phyloP scores from a whole-genome alignment of 2,329 filamentous ascomycete species.

The Alternaria hordeiaustralica region DNA sequence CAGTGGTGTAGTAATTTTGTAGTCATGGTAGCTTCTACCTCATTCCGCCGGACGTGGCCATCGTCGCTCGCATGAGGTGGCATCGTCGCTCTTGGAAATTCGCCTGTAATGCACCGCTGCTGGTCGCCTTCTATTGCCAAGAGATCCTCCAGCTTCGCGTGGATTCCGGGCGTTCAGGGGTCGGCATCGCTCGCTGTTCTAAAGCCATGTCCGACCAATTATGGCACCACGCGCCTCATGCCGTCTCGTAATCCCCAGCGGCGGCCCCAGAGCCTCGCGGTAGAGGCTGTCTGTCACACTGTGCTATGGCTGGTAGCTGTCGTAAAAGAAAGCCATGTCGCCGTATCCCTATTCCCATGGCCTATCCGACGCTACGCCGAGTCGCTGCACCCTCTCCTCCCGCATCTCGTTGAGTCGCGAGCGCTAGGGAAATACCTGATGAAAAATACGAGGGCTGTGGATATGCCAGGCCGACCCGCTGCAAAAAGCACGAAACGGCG shows the following conservation, averaged over 20 bases:
- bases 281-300: constrained; percentile 21
- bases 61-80: constrained; percentile 20
- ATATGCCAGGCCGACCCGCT: constrained; percentile 20
- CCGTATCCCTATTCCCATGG: constrained; percentile 15
- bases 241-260: constrained; percentile 10
- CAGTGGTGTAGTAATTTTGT: neutral
- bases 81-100: constrained; percentile 19
- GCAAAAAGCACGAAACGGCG: constrained; percentile 9
- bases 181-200: constrained; percentile 8
- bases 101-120: constrained; percentile 17
- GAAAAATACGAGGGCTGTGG: constrained; percentile 27
- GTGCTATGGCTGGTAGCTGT: constrained; percentile 7
- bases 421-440: constrained; percentile 22
- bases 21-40: neutral
- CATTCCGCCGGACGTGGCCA: neutral
- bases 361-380: neutral
- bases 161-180: constrained; percentile 10
- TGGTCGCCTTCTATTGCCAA: constrained; percentile 19
- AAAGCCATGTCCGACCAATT: constrained; percentile 6
- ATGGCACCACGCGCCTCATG: constrained; percentile 5
- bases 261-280: constrained; percentile 11
- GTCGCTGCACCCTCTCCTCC: neutral
- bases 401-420: neutral
- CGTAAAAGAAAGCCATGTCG: neutral
- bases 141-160: constrained; percentile 12